Percentiles rank a stretch among this genome's conserved stretches.
These are phyloP conservation scores for Salvia miltiorrhiza DNA, from an alignment of 257 asterid species.

Conservation along the genomic window DNA sequence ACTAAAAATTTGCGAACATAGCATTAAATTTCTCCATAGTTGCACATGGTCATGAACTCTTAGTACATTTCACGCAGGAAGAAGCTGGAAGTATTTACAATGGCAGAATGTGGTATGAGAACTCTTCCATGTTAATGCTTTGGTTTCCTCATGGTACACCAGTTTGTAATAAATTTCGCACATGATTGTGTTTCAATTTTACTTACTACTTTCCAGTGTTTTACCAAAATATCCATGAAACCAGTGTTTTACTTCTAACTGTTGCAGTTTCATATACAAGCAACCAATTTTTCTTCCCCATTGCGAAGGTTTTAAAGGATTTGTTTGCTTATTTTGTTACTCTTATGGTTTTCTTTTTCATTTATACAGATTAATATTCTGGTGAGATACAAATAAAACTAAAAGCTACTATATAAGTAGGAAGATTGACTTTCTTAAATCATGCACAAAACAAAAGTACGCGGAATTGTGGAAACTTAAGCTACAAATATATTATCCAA, in stretches of 20 bases:
- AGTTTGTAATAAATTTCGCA: slow-evolving; percentile 25
- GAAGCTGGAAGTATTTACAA: slow-evolving; percentile 28
- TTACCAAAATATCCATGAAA: not conserved
- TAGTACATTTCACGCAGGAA: slow-evolving; percentile 26
- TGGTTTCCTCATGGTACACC: slow-evolving; percentile 17
- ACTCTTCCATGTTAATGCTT: not conserved
- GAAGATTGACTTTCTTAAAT: slow-evolving; percentile 40
- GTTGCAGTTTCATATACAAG: not conserved
- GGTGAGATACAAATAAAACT: not conserved
- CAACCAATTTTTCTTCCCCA: not conserved
- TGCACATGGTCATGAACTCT: not conserved
- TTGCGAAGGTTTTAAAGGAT: not conserved
- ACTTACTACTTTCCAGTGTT: slow-evolving; percentile 1
- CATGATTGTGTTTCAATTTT: slow-evolving; percentile 1
- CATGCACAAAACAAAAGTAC: slow-evolving; percentile 23
- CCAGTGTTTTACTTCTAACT: not conserved
- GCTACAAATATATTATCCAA: slow-evolving; percentile 26
- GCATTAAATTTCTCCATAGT: not conserved
- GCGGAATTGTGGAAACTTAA: slow-evolving; percentile 13
- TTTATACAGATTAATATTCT: not conserved
- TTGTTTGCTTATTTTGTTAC: not conserved
- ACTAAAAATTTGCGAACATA: not conserved
- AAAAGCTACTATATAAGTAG: not conserved
- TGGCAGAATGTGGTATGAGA: slow-evolving; percentile 10
- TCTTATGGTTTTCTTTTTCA: not conserved